phyloP scores from a whole-genome alignment of 2,329 filamentous ascomycete genomes.

The Parafenestella ontariensis region DNA sequence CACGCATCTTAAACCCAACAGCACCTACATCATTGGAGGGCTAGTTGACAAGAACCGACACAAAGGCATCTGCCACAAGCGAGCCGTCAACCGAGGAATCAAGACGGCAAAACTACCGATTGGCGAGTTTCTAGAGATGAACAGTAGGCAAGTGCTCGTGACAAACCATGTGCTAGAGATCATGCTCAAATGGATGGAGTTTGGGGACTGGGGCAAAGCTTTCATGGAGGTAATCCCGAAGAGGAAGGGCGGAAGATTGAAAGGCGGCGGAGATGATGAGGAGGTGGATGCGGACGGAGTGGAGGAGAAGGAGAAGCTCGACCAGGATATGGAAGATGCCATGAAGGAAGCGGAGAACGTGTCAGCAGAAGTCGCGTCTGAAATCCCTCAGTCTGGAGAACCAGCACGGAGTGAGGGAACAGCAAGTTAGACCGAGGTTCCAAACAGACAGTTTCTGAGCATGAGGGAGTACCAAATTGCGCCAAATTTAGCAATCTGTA shows the following conservation, averaged over 20 bases:
- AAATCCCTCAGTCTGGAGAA: background rate
- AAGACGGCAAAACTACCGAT: slow-evolving; percentile 92
- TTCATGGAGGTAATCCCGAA: slow-evolving; percentile 90
- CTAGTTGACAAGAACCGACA: slow-evolving; percentile 96
- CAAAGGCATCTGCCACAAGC: slow-evolving; percentile 90
- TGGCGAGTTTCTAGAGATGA: slow-evolving; percentile 93
- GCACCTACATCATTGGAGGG: slow-evolving; percentile 91
- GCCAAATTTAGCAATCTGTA: background rate
- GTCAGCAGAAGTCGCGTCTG: background rate
- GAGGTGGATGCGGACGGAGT: slow-evolving; percentile 11
- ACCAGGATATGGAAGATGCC: slow-evolving; percentile 17
- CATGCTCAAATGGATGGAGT: slow-evolving; percentile 91
- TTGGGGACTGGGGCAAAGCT: slow-evolving; percentile 87
- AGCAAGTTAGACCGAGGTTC: background rate
- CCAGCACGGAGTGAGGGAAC: background rate
- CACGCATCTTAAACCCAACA: slow-evolving; percentile 82
- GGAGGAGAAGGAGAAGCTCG: slow-evolving; percentile 6
- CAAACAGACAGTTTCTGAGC: background rate
- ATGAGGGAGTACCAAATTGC: background rate
- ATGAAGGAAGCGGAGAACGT: slow-evolving; percentile 11
- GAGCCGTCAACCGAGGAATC: slow-evolving; percentile 76
- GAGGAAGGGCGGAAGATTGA: slow-evolving; percentile 81
- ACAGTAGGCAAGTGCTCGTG: slow-evolving; percentile 81
- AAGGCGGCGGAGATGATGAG: slow-evolving; percentile 33
- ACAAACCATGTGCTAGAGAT: slow-evolving; percentile 98